Conservation (phyloP, 164 flowering plant genomes). For the Cinnamomum micranthum region DNA sequence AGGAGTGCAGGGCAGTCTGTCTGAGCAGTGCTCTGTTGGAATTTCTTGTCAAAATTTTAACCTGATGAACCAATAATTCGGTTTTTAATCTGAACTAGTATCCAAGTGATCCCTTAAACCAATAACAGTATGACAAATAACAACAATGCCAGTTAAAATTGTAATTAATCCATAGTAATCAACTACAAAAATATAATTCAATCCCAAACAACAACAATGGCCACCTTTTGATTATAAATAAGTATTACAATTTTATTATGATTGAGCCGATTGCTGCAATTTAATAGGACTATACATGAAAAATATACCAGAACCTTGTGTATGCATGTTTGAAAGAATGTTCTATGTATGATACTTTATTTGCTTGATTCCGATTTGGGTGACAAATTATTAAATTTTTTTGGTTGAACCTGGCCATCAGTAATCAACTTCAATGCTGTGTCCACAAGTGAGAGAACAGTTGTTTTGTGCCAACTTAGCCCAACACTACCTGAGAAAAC, state of each 20-base stretch:
- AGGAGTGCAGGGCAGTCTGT: no score
- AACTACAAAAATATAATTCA: no score
- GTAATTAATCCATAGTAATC: no score
- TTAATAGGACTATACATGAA: not conserved
- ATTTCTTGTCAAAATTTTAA: no score
- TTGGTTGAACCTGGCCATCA: not conserved
- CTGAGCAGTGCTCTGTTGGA: no score
- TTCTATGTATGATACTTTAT: not conserved
- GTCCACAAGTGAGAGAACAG: slow-evolving; percentile 67
- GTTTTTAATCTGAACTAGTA: no score
- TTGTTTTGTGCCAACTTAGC: slow-evolving; percentile 50
- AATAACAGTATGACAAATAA: no score
- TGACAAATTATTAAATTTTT: not conserved
- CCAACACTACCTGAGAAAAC: slow-evolving; percentile 93
- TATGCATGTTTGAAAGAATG: not conserved
- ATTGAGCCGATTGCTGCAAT: not conserved
- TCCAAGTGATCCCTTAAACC: no score
- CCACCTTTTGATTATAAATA: no score
- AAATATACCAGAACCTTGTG: not conserved
- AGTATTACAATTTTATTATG: not conserved
- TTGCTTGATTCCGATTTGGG: not conserved
- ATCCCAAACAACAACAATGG: no score
- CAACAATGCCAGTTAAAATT: no score
- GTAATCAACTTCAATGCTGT: slow-evolving; percentile 46
- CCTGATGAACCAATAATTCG: no score